Evolutionary conservation across 2,329 filamentous ascomycete genomes (phyloP), one percentile per base, ranked within the genome.

Genomic region (Teratosphaeriaceae sp.): DNA sequence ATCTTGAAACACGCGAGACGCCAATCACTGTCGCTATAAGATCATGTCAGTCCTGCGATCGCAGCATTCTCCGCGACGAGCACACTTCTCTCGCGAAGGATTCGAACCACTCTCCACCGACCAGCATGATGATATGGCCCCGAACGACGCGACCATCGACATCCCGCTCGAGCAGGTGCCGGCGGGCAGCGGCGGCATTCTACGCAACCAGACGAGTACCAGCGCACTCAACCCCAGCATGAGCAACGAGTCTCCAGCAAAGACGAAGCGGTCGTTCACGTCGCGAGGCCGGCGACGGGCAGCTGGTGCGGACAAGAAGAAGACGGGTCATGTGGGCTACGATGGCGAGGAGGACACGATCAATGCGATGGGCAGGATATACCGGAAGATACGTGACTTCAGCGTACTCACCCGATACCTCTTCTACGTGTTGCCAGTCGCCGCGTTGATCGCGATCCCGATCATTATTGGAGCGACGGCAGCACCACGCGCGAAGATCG

Each of bases 391-490:
- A 42, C 63, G 79, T 52, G 74, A 80, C 54, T 81, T 76, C 63
- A 80, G 76, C 43, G 73, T 82, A 48, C 53, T 82, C 53, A 81
- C 78, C 37, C 70, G 79, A 36, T 82, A 83, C 56, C 69, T 82
- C 57, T 68, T 82, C 47, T 82, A 81, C 52, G 75, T 82, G 20
- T 59, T 74, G 19, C 79, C 79, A 0, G 47, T 82, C 31, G 78
- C 73, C 3, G 45, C 73, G 4, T 51, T 76, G n/a, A 70, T 83
- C 44, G 77, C 79, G 2, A 67, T 82, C 30, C 79, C 79, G 5
- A 81, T 83, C 50, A 74, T 82, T 46, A 65, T 82, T 13, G 76
- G 78, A n/a, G 74, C 73, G 5, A 71, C 22, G 55, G 59, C 23
- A 45, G 68, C 36, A 40, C 50, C 34, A 38, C 18, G 33, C n/a